Evolutionary conservation across 2,329 filamentous ascomycete genomes (phyloP).

Genomic region (Ascochyta koolunga): DNA sequence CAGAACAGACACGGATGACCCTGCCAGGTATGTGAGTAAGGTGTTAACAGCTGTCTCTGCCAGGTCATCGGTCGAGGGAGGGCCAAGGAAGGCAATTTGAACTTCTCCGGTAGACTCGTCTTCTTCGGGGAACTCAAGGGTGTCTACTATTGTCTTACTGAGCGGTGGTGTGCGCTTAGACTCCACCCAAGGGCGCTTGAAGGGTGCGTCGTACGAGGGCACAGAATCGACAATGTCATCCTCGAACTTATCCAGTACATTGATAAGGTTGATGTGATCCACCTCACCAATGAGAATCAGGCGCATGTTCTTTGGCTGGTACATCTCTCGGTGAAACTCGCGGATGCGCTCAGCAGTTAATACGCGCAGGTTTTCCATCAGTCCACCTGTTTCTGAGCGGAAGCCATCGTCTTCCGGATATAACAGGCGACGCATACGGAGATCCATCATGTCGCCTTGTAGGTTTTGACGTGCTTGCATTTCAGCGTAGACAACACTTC

Average conservation of each 20-base stretch:
- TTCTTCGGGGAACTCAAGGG: conserved; percentile 91
- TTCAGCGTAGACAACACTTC: conserved; percentile 90
- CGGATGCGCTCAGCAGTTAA: conserved; percentile 89
- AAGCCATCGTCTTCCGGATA: conserved; percentile 93
- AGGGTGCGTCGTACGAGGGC: conserved; percentile 74
- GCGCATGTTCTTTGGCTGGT: conserved; percentile 94
- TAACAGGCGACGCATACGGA: conserved; percentile 76
- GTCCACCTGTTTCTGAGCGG: conserved; percentile 96
- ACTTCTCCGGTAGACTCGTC: conserved; percentile 94
- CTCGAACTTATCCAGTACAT: conserved; percentile 87
- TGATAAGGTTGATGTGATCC: conserved; percentile 78
- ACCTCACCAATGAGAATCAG: conserved; percentile 91
- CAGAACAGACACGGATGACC: conserved; percentile 88
- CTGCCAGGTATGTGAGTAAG: conserved; percentile 83
- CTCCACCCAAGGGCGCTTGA: conserved; percentile 89
- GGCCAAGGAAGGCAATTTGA: conserved; percentile 84
- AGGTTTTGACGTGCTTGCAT: conserved; percentile 96
- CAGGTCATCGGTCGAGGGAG: conserved; percentile 72
- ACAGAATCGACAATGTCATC: conserved; percentile 83
- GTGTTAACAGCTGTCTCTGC: conserved; percentile 75
- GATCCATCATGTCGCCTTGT: conserved; percentile 83
- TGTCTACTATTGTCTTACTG: conserved; percentile 73
- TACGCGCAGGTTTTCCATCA: conserved; percentile 88
- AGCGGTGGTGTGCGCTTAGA: conserved; percentile 78
- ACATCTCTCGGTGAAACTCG: conserved; percentile 96